Evolutionary conservation across 1,284 basidiomycete genomes (phyloP).

Genomic region (Puccinia polysora): DNA sequence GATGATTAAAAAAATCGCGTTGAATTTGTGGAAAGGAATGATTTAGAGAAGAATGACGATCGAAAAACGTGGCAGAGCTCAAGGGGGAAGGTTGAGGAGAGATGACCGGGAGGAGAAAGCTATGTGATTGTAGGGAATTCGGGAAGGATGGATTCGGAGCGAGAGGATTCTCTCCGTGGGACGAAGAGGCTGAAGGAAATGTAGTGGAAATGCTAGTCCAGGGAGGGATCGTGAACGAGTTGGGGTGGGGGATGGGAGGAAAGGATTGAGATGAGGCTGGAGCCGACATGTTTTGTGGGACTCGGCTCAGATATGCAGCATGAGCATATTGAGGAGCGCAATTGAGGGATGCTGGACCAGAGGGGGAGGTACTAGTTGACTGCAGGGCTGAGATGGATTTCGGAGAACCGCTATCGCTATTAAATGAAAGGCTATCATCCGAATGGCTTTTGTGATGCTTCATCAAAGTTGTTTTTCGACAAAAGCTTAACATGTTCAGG

Average conservation of each 20-base stretch:
- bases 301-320: background rate
- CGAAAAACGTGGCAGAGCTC: conserved; percentile 11
- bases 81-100: conserved; percentile 15
- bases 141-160: background rate
- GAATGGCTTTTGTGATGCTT: conserved; percentile 54
- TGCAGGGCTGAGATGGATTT: conserved; percentile 24
- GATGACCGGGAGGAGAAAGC: conserved; percentile 22
- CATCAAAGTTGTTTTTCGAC: conserved; percentile 55
- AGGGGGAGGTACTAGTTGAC: conserved; percentile 27
- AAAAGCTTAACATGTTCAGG: conserved; percentile 47
- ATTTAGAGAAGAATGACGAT: conserved; percentile 12
- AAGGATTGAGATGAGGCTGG: conserved; percentile 30
- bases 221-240: conserved; percentile 1
- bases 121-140: background rate
- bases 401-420: conserved; percentile 28
- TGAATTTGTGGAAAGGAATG: conserved; percentile 18
- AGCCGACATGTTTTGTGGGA: conserved; percentile 23
- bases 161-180: conserved; percentile 1
- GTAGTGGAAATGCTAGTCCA: background rate
- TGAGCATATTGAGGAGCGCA: conserved; percentile 21
- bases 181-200: conserved; percentile 13
- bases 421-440: conserved; percentile 32
- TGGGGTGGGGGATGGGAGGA: conserved; percentile 15
- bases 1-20: background rate
- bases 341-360: conserved; percentile 18